A percentile compares a stretch with the other conserved stretches of the same genome.
Conservation (phyloP, 1,139 yeast species). For the Saccharomyces pastorianus region DNA sequence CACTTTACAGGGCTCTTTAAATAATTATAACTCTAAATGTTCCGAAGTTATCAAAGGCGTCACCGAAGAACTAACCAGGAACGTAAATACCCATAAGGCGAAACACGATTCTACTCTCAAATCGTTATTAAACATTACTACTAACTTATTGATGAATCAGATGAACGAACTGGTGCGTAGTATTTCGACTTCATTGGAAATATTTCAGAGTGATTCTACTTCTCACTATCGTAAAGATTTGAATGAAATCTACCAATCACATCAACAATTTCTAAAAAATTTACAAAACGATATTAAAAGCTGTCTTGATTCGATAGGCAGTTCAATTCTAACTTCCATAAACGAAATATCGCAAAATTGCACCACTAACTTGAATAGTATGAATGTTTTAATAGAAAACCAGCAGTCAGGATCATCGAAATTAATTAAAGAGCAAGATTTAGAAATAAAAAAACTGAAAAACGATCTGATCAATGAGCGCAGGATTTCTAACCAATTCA, state of each 20-base stretch:
- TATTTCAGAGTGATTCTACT: neutral
- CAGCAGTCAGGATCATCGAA: neutral
- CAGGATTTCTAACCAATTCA: neutral
- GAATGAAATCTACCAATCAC: neutral
- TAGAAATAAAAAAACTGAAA: neutral
- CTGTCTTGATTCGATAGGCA: neutral
- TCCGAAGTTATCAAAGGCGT: neutral
- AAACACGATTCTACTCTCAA: neutral
- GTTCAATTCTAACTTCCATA: neutral
- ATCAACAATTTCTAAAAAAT: neutral
- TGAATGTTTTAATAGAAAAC: neutral
- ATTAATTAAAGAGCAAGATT: neutral
- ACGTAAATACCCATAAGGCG: neutral
- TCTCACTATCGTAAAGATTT: neutral
- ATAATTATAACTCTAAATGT: constrained; percentile 5
- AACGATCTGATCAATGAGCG: neutral
- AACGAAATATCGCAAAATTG: neutral
- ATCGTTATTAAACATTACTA: neutral
- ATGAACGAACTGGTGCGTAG: neutral
- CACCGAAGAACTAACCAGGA: neutral
- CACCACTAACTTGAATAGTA: neutral
- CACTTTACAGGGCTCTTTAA: constrained; percentile 5
- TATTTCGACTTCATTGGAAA: neutral
- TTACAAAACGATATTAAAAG: neutral
- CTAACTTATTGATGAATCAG: neutral